These are phyloP conservation scores for Cenococcum geophilum DNA, from an alignment of 495 filamentous ascomycete species.

Conservation along the genomic window DNA sequence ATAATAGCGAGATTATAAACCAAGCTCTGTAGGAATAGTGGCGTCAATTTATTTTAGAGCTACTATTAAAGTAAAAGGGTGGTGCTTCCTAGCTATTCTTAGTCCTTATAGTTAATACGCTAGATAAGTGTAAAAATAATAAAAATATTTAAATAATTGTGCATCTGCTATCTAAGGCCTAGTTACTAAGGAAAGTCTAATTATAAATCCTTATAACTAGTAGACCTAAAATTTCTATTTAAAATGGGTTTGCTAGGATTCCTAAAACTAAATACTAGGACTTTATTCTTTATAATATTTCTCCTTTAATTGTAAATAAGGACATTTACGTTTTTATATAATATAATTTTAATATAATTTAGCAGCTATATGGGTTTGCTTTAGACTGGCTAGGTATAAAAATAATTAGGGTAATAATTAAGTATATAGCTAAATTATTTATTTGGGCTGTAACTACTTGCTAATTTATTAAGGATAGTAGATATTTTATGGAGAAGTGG, in stretches of 20 bases:
- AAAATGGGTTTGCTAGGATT: conserved; percentile 17
- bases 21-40: conserved; percentile 8
- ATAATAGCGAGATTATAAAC: conserved; percentile 7
- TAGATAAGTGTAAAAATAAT: conserved; percentile 35
- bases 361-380: neutral
- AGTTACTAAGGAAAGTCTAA: conserved; percentile 15
- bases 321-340: conserved; percentile 37
- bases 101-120: conserved; percentile 34
- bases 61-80: neutral
- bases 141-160: conserved; percentile 28
- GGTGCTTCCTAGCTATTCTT: neutral
- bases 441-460: conserved; percentile 20
- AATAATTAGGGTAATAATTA: conserved; percentile 32
- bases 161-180: conserved; percentile 26
- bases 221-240: conserved; percentile 35
- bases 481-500: neutral
- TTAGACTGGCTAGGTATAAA: conserved; percentile 41
- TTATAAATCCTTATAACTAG: conserved; percentile 37
- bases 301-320: conserved; percentile 28
- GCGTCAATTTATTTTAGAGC: conserved; percentile 5
- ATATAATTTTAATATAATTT: conserved; percentile 7
- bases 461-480: conserved; percentile 15
- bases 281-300: conserved; percentile 34
- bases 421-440: conserved; percentile 36
- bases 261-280: conserved; percentile 15